Base-by-base conservation (phyloP, 208 protist species). In the Trypanosoma vivax region DNA sequence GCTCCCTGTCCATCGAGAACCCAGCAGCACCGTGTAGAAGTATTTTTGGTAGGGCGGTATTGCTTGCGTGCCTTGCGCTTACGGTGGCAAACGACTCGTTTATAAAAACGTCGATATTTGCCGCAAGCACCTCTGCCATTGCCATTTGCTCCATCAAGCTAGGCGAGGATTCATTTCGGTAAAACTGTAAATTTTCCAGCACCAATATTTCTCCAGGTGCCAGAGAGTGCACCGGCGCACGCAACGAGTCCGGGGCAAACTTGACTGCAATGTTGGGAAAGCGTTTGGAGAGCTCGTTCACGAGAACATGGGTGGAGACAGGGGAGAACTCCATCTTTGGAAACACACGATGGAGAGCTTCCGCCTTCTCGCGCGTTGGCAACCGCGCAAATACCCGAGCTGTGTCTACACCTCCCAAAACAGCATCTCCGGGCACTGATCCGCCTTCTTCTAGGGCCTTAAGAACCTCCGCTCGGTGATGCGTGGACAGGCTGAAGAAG, bases 1-100 rank as follows among this genome's bases (percentile, higher is more conserved):
- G 48, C 55, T 88, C 75, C n/a, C 66, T 56, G 47, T 85, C 70
- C 75, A 92, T 76, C n/a, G 72, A 81, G 52, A 73, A 43, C 13
- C 85, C 85, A 3, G 80, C 75, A 2, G 80, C 78, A 56, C 78
- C 79, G 60, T 89, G 84, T 50, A 76, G 68, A 31, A 88, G 54
- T 37, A 85, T 49, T 42, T 70, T 69, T 11, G 78, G 84, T 30
- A 92, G 61, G 39, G 77, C 78, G 14, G 84, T 70, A 35, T 73
- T 84, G 54, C 79, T 88, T 18, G 77, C 80, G 11, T 74, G 47
- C 0, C 50, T 39, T 16, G 38, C 27, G 58, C 77, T 62, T n/a
- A 77, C 70, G 16, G 72, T 83, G n/a, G 70, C 78, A 40, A 92
- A 86, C 27, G 78, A 89, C 57, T 92, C 85, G 65, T 89, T 89